phyloP scores from a whole-genome alignment of 2,329 filamentous ascomycete genomes.

The Fusarium verrucosum region DNA sequence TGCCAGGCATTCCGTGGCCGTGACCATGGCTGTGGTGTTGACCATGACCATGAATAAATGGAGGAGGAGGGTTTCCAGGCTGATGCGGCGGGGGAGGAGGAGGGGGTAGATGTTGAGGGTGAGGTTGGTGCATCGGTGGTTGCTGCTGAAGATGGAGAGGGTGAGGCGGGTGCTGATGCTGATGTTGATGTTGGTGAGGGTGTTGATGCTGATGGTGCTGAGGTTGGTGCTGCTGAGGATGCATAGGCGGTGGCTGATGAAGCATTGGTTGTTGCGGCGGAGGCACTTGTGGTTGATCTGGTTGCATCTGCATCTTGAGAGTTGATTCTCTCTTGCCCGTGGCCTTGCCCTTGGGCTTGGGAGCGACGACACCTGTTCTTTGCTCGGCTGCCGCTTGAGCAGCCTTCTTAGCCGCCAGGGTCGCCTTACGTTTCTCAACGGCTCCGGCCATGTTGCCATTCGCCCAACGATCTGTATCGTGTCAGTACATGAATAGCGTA shows the following conservation, averaged over 20 bases:
- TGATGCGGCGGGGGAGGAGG: constrained; percentile 39
- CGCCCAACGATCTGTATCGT: constrained; percentile 62
- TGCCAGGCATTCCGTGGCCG: constrained; percentile 40
- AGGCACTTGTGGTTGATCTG: constrained; percentile 27
- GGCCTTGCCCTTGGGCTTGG: constrained; percentile 52
- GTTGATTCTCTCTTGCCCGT: constrained; percentile 48
- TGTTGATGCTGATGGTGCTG: constrained; percentile 21
- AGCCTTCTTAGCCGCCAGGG: constrained; percentile 67
- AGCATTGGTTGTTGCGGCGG: constrained; percentile 29
- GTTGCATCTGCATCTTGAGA: constrained; percentile 40
- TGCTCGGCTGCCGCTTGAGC: constrained; percentile 55
- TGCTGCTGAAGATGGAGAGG: constrained; percentile 21
- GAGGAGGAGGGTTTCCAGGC: constrained; percentile 26
- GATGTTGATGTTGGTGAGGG: constrained; percentile 28
- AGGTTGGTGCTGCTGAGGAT: constrained; percentile 26
- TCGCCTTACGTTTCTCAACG: constrained; percentile 69
- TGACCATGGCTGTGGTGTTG: constrained; percentile 24
- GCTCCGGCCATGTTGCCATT: constrained; percentile 68
- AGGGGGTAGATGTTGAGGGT: constrained; percentile 33
- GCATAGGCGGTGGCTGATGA: constrained; percentile 30
- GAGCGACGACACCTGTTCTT: constrained; percentile 49
- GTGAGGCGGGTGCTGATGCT: constrained; percentile 24
- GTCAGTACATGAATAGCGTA: constrained; percentile 40
- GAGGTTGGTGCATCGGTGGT: constrained; percentile 27
- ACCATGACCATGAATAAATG: constrained; percentile 39